Percentiles rank a stretch among this genome's conserved stretches.
Conservation (phyloP, 2,329 filamentous ascomycete genomes). For the Talaromyces sp. region DNA sequence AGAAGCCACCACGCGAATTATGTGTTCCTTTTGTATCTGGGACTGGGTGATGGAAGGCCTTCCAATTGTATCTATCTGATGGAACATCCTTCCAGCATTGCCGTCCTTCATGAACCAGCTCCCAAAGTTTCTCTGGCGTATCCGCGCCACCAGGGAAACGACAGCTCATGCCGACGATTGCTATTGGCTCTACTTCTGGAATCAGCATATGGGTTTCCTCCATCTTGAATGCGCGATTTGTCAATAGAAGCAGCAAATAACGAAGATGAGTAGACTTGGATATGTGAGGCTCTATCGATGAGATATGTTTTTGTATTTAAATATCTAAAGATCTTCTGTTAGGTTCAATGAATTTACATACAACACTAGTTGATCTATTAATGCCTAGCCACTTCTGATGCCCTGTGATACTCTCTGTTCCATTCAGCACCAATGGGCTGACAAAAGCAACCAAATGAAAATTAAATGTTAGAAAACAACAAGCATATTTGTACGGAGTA, state of each 20-base stretch:
- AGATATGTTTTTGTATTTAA: too few species aligned
- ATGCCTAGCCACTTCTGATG: neutral
- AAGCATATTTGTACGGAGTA: neutral
- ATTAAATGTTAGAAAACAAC: neutral
- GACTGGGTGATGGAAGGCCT: neutral
- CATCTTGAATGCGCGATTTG: neutral
- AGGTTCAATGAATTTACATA: neutral
- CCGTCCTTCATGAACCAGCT: neutral
- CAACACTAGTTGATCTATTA: neutral
- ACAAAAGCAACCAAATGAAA: neutral
- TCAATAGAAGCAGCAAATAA: neutral
- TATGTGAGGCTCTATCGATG: neutral
- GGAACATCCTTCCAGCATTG: neutral
- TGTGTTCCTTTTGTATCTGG: neutral
- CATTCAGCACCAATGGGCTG: neutral
- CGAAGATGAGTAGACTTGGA: neutral
- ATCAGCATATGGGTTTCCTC: neutral
- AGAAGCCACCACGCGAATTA: neutral
- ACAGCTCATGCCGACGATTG: slow-evolving; percentile 1
- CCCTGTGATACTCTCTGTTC: neutral
- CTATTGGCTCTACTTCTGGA: neutral
- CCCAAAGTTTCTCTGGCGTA: neutral
- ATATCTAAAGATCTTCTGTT: too few species aligned
- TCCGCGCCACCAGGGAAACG: neutral
- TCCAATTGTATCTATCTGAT: neutral